Percentiles rank a stretch among this genome's conserved stretches.
Evolutionary conservation across 805 yeast genomes (phyloP).

Genomic region (Lachancea dasiensis): DNA sequence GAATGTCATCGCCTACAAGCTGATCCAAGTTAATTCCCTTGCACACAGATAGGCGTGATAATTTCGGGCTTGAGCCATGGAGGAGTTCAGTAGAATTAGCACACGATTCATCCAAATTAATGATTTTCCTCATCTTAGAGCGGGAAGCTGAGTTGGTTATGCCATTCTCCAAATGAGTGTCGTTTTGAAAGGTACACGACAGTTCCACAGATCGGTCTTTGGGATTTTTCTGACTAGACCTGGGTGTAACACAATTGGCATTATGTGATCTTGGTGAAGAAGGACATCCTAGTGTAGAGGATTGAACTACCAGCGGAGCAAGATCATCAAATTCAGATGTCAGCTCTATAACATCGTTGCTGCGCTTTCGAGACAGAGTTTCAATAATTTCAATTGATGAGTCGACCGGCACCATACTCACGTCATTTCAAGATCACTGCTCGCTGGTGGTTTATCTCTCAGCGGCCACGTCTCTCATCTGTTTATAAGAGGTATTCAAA

Average conservation of each 20-base stretch:
- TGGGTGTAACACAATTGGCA: constrained; percentile 1
- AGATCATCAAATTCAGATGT: constrained; percentile 5
- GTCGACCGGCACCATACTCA: not conserved
- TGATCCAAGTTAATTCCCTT: constrained; percentile 11
- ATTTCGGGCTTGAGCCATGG: constrained; percentile 1
- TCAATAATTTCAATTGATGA: constrained; percentile 8
- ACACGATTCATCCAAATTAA: not conserved
- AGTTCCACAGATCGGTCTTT: constrained; percentile 18
- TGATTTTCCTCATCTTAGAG: not conserved
- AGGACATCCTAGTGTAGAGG: constrained; percentile 10
- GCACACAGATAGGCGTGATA: not conserved
- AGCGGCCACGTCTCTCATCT: too few species aligned
- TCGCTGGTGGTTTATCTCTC: too few species aligned
- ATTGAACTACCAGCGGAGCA: not conserved
- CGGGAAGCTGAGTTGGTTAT: not conserved
- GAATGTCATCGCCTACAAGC: constrained; percentile 14
- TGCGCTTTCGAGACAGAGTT: not conserved
- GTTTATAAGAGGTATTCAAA: too few species aligned
- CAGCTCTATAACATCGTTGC: constrained; percentile 4
- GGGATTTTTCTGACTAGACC: not conserved
- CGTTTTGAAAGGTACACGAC: constrained; percentile 20
- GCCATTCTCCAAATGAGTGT: constrained; percentile 8
- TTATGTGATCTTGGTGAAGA: constrained; percentile 14
- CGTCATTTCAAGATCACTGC: constrained; percentile 1
- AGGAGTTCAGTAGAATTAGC: not conserved